Evolutionary conservation across 805 yeast genomes (phyloP).

Genomic region (Monosporozyma unispora): DNA sequence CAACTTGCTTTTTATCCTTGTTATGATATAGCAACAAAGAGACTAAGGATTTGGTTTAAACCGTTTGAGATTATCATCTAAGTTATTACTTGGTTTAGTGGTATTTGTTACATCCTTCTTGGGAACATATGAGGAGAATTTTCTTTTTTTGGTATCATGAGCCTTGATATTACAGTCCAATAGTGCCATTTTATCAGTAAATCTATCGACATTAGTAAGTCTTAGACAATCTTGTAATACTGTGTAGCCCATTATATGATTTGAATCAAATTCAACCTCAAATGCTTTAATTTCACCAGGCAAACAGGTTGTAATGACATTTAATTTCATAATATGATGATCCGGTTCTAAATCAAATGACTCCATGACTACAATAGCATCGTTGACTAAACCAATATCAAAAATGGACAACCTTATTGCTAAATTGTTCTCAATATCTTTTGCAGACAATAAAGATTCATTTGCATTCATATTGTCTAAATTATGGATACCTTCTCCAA

Average conservation of each 20-base stretch:
- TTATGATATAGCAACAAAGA: no score
- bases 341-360: constrained; percentile 4
- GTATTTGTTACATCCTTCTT: neutral
- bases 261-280: constrained; percentile 12
- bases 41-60: neutral
- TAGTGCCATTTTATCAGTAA: constrained; percentile 18
- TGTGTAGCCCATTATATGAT: constrained; percentile 15
- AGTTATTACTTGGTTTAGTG: no score
- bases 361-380: constrained; percentile 13
- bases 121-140: neutral
- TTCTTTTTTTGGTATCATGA: neutral
- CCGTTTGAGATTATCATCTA: neutral
- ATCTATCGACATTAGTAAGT: constrained; percentile 9
- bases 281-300: constrained; percentile 19
- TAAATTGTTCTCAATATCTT: constrained; percentile 2
- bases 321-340: constrained; percentile 8
- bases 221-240: constrained; percentile 14
- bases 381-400: constrained; percentile 19
- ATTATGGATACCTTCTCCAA: constrained; percentile 5
- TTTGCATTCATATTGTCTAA: neutral
- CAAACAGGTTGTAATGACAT: constrained; percentile 13
- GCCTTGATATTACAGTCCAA: constrained; percentile 5
- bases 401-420: constrained; percentile 14
- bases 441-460: neutral
- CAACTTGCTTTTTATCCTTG: no score